These are phyloP conservation scores for Lippia alba DNA, from an alignment of 305 asterid species.

Conservation along the genomic window DNA sequence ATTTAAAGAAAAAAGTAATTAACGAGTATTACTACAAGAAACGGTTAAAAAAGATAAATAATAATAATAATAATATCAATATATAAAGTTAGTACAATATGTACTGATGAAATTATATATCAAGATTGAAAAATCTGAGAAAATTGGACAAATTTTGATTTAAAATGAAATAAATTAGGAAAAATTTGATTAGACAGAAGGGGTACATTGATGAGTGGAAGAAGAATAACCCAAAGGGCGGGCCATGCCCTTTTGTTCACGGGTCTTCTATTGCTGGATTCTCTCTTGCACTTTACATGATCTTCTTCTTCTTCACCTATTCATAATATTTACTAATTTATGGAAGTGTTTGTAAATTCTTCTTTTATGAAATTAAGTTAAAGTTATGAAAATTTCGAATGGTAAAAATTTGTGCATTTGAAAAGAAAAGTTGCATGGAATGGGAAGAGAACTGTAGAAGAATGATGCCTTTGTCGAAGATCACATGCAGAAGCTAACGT, in stretches of 20 bases:
- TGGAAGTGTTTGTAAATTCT: too few species aligned
- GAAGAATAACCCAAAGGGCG: slow-evolving; percentile 21
- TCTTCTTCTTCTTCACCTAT: too few species aligned
- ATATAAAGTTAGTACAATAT: neutral
- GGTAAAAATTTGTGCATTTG: too few species aligned
- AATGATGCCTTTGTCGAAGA: too few species aligned
- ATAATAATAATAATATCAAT: neutral
- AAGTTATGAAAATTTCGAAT: too few species aligned
- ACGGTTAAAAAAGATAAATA: neutral
- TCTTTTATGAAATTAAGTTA: too few species aligned
- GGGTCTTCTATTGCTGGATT: slow-evolving; percentile 54
- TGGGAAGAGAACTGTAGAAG: too few species aligned
- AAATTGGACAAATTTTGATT: neutral
- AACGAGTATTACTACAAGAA: neutral
- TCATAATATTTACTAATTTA: too few species aligned
- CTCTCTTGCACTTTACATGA: slow-evolving; percentile 34
- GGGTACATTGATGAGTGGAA: slow-evolving; percentile 15
- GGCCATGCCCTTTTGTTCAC: slow-evolving; percentile 39
- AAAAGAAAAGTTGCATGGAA: too few species aligned
- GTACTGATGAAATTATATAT: neutral
- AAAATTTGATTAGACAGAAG: neutral
- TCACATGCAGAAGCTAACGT: too few species aligned
- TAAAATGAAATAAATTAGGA: neutral
- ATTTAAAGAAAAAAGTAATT: too few species aligned
- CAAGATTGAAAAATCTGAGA: neutral